Base-by-base conservation (phyloP, 768 basidiomycete genomes). In the Russula lepida region DNA sequence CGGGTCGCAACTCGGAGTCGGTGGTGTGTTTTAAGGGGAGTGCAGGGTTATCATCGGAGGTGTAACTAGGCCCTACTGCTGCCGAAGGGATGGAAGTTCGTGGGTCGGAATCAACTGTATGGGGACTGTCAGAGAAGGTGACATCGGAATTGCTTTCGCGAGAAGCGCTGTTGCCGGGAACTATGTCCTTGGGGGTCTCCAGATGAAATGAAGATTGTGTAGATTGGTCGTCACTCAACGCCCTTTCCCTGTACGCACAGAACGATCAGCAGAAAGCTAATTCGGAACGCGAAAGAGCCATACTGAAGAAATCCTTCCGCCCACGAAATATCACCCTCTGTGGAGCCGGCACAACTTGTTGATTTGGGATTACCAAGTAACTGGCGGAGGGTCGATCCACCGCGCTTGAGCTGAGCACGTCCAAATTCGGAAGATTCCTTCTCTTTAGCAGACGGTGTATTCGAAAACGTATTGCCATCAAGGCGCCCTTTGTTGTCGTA, bases 301-400 rank as follows among this genome's bases (percentile, higher is more conserved):
- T 66, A 89, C 89, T 78, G 80, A 56, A 90, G 75, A 71, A 81
- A 84, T 46, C 81, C 79, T 73, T 92, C 89, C 13, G 89, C 89
- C 89, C 89, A 92, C 2, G 88, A 90, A 56, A 92, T 89, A 66
- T 91, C 88, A 7, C 88, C 84, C 69, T 89, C 86, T 7, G 69
- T 63, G 0, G 68, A 72, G 64, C 76, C 76, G n/a, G 71, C 68
- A 58, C 76, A 73, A 30, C 59, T 58, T 15, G 48, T 37, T 28
- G 65, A 43, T 33, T 69, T 71, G 23, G 84, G 77, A 55, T 78
- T 78, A 3, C 88, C 87, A 32, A 92, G 76, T 3, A 92, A 73
- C 68, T 89, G 84, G 5, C 87, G 82, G 60, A 92, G 71, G 11
- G 89, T 90, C 6, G 88, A 89, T 1, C 86, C 86, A 60, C 77